Conservation (phyloP, 768 basidiomycete species). For the Russula emetica region DNA sequence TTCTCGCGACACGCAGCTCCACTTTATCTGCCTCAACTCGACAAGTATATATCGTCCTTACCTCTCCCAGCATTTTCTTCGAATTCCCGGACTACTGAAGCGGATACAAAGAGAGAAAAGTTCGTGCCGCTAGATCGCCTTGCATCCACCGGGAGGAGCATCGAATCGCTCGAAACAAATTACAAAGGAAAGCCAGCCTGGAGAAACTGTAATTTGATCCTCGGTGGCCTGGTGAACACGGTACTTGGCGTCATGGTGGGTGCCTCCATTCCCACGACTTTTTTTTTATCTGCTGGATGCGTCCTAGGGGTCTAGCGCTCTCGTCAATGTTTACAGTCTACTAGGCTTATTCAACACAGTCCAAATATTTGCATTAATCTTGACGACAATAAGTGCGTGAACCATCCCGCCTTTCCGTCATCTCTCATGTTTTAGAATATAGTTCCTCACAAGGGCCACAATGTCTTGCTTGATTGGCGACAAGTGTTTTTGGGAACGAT, state of each 20-base stretch:
- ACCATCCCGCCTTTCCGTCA: not conserved
- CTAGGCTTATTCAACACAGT: conserved; percentile 65
- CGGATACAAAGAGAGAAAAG: conserved; percentile 35
- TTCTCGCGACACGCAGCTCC: conserved; percentile 24
- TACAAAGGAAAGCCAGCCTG: conserved; percentile 45
- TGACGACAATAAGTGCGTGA: conserved; percentile 57
- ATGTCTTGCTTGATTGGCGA: conserved; percentile 48
- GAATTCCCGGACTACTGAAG: not conserved
- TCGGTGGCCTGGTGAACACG: conserved; percentile 45
- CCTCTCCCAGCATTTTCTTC: conserved; percentile 18
- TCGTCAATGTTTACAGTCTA: conserved; percentile 65
- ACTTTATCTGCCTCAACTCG: conserved; percentile 22
- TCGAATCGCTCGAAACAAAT: conserved; percentile 62
- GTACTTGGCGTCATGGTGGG: conserved; percentile 55
- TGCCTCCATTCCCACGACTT: conserved; percentile 3
- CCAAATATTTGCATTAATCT: conserved; percentile 66
- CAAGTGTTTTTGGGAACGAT: conserved; percentile 63
- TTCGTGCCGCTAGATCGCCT: conserved; percentile 63
- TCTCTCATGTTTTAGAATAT: conserved; percentile 34
- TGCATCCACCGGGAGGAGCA: conserved; percentile 42
- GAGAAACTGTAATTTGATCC: conserved; percentile 51
- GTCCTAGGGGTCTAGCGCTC: conserved; percentile 60
- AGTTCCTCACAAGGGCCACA: conserved; percentile 36
- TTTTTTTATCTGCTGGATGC: not conserved
- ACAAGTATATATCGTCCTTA: conserved; percentile 25